Percentiles rank a stretch among this genome's conserved stretches.
Evolutionary conservation across 345 rosid species (phyloP).

Genomic region (Gossypium arboreum): DNA sequence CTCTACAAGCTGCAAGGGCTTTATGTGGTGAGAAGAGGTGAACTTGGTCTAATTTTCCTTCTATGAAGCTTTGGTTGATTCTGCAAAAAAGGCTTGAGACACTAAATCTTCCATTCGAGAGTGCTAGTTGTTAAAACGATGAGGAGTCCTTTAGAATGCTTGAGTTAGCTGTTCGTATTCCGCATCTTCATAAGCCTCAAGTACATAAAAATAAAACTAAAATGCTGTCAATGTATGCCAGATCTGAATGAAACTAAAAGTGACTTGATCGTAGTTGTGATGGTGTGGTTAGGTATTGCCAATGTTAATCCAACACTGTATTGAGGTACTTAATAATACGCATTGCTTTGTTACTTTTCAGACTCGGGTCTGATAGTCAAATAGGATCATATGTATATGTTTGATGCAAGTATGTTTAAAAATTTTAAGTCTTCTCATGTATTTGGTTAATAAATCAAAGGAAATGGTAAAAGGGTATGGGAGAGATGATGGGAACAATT

Average conservation of each 20-base stretch:
- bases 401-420: too few relatives aligned
- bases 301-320: not conserved
- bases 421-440: too few relatives aligned
- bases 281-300: not conserved
- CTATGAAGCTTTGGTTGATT: conserved; percentile 14
- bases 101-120: conserved; percentile 1
- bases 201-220: not conserved
- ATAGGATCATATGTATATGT: too few relatives aligned
- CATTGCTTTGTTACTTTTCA: not conserved
- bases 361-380: too few relatives aligned
- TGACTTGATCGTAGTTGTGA: not conserved
- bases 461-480: too few relatives aligned
- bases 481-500: too few relatives aligned
- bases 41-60: not conserved
- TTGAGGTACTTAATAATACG: not conserved
- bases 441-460: too few relatives aligned
- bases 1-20: conserved; percentile 78
- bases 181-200: not conserved
- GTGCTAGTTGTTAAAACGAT: not conserved
- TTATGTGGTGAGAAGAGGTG: conserved; percentile 51
- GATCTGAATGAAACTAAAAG: not conserved
- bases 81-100: not conserved
- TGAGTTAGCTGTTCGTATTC: not conserved
- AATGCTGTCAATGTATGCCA: not conserved
- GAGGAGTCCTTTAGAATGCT: not conserved